Conservation (phyloP, 2,329 filamentous ascomycete species). For the Dactylellina drechsleri region DNA sequence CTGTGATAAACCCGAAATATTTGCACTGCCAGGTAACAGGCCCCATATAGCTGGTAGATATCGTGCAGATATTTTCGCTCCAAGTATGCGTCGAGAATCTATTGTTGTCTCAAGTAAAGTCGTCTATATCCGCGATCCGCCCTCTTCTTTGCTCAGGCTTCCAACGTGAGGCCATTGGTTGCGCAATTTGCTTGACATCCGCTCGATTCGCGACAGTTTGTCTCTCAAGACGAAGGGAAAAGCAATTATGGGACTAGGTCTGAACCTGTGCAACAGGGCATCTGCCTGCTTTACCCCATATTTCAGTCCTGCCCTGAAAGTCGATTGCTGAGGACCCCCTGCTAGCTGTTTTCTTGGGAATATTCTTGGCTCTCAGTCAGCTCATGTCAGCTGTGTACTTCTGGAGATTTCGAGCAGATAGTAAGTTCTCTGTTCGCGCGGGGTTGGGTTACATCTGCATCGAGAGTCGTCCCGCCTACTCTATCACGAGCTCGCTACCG, state of each 20-base stretch:
- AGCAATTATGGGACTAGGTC: slow-evolving; percentile 38
- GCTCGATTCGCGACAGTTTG: slow-evolving; percentile 36
- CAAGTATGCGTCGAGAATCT: too few relatives aligned
- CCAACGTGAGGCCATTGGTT: not conserved
- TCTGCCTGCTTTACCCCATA: slow-evolving; percentile 37
- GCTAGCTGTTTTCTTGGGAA: slow-evolving; percentile 30
- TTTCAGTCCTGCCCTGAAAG: slow-evolving; percentile 47
- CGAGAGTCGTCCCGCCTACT: slow-evolving; percentile 29
- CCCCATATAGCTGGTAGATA: too few relatives aligned
- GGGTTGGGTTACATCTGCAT: slow-evolving; percentile 34
- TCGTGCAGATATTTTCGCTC: too few relatives aligned
- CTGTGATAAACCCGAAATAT: too few relatives aligned
- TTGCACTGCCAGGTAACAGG: too few relatives aligned
- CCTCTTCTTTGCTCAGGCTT: not conserved
- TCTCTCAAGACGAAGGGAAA: slow-evolving; percentile 15
- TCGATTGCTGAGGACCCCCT: slow-evolving; percentile 24
- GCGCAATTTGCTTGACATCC: slow-evolving; percentile 44
- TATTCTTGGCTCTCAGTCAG: slow-evolving; percentile 42
- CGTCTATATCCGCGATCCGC: not conserved
- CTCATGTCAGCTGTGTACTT: slow-evolving; percentile 34
- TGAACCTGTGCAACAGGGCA: slow-evolving; percentile 42
- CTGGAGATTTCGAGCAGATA: slow-evolving; percentile 16
- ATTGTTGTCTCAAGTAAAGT: too few relatives aligned
- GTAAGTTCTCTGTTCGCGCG: slow-evolving; percentile 25
- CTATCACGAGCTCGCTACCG: slow-evolving; percentile 48